phyloP scores from a whole-genome alignment of 306 rosid species.

The Corylus avellana region DNA sequence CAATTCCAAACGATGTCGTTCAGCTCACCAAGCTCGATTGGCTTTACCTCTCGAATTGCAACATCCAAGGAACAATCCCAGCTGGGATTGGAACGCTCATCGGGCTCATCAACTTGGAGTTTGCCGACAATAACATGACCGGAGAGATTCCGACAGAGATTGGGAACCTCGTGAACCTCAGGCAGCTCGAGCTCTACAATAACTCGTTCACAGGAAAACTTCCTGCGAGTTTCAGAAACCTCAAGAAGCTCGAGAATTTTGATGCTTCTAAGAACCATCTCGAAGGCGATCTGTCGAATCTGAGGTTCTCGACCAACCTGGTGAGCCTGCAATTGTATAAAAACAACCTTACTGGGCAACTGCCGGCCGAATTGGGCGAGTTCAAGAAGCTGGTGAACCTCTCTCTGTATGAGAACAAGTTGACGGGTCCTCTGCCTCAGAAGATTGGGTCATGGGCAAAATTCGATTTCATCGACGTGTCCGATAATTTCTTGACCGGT shows the following conservation, averaged over 20 bases:
- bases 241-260: constrained; percentile 42
- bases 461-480: constrained; percentile 62
- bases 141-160: constrained; percentile 76
- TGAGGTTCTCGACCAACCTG: constrained; percentile 46
- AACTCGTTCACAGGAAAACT: constrained; percentile 60
- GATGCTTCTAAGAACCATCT: constrained; percentile 65
- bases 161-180: constrained; percentile 60
- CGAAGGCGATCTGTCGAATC: constrained; percentile 63
- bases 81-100: constrained; percentile 65
- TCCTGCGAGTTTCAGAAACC: constrained; percentile 63
- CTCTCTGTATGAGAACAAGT: constrained; percentile 61
- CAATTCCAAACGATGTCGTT: constrained; percentile 52
- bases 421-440: constrained; percentile 73
- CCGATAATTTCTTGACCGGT: constrained; percentile 76
- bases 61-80: constrained; percentile 63
- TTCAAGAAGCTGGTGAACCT: constrained; percentile 52
- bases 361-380: constrained; percentile 77
- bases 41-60: constrained; percentile 71
- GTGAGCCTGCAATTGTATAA: constrained; percentile 58
- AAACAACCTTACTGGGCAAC: constrained; percentile 54
- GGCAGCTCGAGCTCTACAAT: constrained; percentile 67
- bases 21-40: constrained; percentile 48
- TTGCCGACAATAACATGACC: constrained; percentile 51
- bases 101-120: constrained; percentile 59
- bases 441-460: constrained; percentile 68